Evolutionary conservation across 2,329 filamentous ascomycete species (phyloP).

Genomic region (Colletotrichum caudatum): DNA sequence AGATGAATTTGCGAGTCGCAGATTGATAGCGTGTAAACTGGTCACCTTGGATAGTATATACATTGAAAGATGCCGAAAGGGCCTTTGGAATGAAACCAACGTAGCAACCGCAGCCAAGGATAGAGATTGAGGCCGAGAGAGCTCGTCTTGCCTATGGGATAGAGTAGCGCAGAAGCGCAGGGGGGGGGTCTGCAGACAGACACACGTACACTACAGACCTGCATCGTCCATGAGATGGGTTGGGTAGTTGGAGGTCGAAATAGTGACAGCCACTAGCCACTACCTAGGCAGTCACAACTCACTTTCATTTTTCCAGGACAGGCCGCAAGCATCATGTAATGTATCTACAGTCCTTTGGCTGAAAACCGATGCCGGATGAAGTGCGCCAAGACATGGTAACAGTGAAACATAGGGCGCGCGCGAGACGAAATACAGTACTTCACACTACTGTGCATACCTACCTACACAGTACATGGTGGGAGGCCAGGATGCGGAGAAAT

Average conservation of each 20-base stretch:
- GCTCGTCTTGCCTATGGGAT: background rate
- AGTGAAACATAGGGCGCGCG: too few species aligned
- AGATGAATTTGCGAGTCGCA: background rate
- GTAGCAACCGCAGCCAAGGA: background rate
- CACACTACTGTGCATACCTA: too few species aligned
- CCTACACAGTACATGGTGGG: background rate
- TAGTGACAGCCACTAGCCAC: background rate
- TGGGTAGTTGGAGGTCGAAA: background rate
- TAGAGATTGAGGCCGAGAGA: background rate
- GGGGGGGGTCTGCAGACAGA: background rate
- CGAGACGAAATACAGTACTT: background rate
- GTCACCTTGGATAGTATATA: background rate
- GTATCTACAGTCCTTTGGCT: background rate
- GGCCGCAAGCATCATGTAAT: background rate
- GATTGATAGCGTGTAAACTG: background rate
- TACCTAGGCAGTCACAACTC: background rate
- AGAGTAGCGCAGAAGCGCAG: background rate
- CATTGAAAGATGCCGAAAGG: background rate
- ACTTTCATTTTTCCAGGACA: background rate
- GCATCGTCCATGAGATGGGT: too few species aligned
- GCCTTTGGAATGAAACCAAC: background rate
- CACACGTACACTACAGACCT: background rate
- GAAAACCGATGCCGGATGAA: slow-evolving; percentile 8
- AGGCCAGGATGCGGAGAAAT: background rate
- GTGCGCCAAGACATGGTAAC: slow-evolving; percentile 11